Percentiles rank a stretch among this genome's conserved stretches.
Evolutionary conservation across 345 rosid species (phyloP).

Genomic region (Noccaea bulbosa): DNA sequence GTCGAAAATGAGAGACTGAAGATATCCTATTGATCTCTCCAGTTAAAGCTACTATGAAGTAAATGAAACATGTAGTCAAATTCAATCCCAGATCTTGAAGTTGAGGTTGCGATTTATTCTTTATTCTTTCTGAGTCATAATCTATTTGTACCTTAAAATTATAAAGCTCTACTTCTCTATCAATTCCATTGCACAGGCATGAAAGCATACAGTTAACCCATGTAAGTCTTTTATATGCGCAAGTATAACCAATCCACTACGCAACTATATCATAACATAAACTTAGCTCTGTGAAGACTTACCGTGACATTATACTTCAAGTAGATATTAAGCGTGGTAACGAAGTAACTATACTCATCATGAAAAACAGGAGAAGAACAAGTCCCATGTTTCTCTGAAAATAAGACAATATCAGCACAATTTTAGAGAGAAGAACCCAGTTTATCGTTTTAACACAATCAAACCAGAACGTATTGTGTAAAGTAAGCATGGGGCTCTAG

Average conservation of each 20-base stretch:
- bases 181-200: no score
- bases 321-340: constrained; percentile 71
- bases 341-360: constrained; percentile 83
- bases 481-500: constrained; percentile 16
- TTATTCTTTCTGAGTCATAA: no score
- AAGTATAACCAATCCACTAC: not conserved
- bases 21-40: not conserved
- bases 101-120: no score
- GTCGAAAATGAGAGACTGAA: not conserved
- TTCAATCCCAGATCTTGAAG: no score
- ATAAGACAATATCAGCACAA: constrained; percentile 26
- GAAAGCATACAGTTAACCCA: no score
- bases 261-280: not conserved
- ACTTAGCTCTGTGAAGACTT: constrained; percentile 43
- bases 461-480: constrained; percentile 17
- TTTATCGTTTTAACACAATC: constrained; percentile 1
- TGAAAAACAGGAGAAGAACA: constrained; percentile 75
- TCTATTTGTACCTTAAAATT: no score
- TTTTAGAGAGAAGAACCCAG: not conserved
- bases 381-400: constrained; percentile 94
- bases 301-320: constrained; percentile 87
- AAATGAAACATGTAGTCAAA: constrained; percentile 22
- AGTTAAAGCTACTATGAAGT: not conserved
- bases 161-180: no score
- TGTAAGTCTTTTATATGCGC: no score